Percentiles rank a stretch among this genome's conserved stretches.
Conservation (phyloP, 1,139 yeast genomes). For the Pneumocystis murina region DNA sequence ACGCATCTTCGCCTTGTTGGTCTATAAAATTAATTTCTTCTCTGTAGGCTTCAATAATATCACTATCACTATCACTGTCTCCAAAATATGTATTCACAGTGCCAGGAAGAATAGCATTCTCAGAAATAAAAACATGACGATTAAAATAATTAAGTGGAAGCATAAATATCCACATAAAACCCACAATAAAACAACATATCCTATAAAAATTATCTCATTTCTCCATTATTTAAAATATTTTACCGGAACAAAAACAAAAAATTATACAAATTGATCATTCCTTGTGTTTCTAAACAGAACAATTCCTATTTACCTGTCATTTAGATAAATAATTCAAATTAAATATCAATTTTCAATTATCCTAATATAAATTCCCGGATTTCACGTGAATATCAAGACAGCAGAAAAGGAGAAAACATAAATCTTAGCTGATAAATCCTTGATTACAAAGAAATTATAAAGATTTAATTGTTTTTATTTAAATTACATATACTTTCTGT, state of each 20-base stretch:
- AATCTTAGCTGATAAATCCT: no score
- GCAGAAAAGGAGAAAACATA: no score
- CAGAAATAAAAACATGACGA: constrained; percentile 57
- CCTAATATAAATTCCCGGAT: not conserved
- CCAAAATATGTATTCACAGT: constrained; percentile 87
- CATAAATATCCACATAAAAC: constrained; percentile 50
- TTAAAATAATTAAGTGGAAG: constrained; percentile 73
- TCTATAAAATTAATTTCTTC: constrained; percentile 35
- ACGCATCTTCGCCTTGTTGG: constrained; percentile 9
- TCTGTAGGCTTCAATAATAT: constrained; percentile 65
- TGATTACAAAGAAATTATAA: no score
- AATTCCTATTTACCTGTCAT: not conserved
- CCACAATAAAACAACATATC: constrained; percentile 41
- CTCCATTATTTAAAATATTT: not conserved
- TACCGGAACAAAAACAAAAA: not conserved
- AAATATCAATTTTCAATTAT: not conserved
- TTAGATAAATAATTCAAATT: not conserved
- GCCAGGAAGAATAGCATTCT: constrained; percentile 93
- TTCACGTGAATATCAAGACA: not conserved
- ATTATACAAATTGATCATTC: not conserved
- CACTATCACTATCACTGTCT: constrained; percentile 77
- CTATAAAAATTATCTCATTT: not conserved
- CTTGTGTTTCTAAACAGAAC: not conserved
- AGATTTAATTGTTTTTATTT: no score
- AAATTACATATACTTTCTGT: no score